These are phyloP conservation scores for Jaltomata sinuosa DNA, from an alignment of 257 asterid species.

Conservation along the genomic window DNA sequence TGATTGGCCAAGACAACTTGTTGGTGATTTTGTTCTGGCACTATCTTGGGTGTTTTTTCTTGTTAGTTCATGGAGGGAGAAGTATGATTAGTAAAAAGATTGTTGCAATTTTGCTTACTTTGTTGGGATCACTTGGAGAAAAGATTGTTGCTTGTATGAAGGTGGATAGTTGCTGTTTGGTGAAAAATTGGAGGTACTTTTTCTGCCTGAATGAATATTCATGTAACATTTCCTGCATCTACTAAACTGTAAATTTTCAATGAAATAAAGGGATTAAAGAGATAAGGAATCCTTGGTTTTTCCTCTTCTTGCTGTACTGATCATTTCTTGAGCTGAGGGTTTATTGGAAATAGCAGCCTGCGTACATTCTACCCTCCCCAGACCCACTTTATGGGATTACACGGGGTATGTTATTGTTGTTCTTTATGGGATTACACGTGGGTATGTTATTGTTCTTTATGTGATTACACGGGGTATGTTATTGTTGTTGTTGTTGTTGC, in stretches of 20 bases:
- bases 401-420: no score
- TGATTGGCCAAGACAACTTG: slow-evolving; percentile 61
- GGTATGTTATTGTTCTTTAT: no score
- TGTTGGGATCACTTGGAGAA: background rate
- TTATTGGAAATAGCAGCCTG: no score
- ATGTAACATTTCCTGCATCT: background rate
- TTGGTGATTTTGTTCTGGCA: slow-evolving; percentile 55
- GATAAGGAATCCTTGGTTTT: background rate
- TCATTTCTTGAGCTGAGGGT: no score
- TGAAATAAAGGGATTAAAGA: background rate
- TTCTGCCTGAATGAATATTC: background rate
- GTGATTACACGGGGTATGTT: no score
- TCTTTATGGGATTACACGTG: no score
- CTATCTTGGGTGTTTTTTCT: slow-evolving; percentile 67
- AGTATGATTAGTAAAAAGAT: slow-evolving; percentile 43
- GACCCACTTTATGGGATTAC: no score
- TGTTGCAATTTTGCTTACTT: no score
- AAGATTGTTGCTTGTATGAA: background rate
- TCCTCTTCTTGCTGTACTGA: background rate
- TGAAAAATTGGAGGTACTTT: background rate
- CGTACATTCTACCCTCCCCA: no score
- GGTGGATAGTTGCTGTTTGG: background rate
- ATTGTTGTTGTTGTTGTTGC: no score
- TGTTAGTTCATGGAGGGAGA: slow-evolving; percentile 55
- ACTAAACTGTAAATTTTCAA: background rate